Base-by-base conservation (phyloP, 164 flowering plant genomes). In the Magnolia kwangsiensis region DNA sequence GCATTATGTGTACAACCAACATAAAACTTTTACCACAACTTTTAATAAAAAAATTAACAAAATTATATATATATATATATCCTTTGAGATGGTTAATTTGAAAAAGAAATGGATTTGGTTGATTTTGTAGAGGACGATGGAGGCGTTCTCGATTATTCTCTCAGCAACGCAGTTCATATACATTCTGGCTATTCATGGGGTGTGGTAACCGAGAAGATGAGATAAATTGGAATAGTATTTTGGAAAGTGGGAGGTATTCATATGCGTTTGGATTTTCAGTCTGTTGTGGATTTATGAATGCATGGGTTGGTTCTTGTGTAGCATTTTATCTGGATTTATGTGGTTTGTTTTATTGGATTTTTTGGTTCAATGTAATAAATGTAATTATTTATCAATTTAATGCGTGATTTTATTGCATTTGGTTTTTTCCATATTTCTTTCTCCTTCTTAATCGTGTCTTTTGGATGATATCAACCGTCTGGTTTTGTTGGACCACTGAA, bases 61-160 rank as follows among this genome's bases (percentile, higher is more conserved):
- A n/a, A n/a, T n/a, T 24, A 24, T 24, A 24, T 24, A 24, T 24
- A 24, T 7, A 13, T 37, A 20, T 69, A 16, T 27, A 3, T 50
- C 7, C 10, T 21, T n/a, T 71, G 18, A 19, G 9, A 18, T 49
- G 1, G 37, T 10, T 45, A 29, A 27, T n/a, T 29, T 1, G 13
- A 7, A 50, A 19, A 1, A 7, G 13, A 37, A 37, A 37, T 49
- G 69, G 9, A 45, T 4, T 10, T 19, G 23, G 50, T 24, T 51
- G 70, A 51, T 45, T 51, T 74, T 88, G 88, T 91, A 94, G 98
- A 90, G 82, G 83, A 92, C 97, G 23, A 92, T 95, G 98, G 98
- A 95, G 80, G 98, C 97, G 14, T 93, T 95, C 80, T 24, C 85
- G 24, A 91, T 94, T 10, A 92, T 94, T 63, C 91, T 94, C n/a